These are phyloP conservation scores for Euptelea pleiosperma DNA, from an alignment of 164 flowering plant species.

Conservation along the genomic window DNA sequence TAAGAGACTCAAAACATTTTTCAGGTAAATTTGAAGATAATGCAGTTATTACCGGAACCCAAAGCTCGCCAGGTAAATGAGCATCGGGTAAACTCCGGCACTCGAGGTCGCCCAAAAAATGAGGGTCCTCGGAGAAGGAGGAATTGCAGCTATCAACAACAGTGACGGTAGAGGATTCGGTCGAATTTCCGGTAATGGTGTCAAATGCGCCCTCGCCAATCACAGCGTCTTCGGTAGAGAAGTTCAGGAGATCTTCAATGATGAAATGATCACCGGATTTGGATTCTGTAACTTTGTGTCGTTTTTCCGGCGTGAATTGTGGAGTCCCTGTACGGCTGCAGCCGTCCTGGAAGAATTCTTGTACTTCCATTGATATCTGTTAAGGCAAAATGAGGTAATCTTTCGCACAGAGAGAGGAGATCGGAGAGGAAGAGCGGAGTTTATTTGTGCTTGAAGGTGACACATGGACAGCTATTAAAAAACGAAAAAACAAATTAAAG, in stretches of 20 bases:
- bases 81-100: constrained; percentile 35
- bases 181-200: constrained; percentile 30
- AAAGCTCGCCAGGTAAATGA: constrained; percentile 69
- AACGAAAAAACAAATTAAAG: background rate
- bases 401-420: constrained; percentile 8
- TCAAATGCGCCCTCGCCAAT: constrained; percentile 17
- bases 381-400: too few relatives aligned
- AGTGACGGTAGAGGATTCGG: constrained; percentile 56
- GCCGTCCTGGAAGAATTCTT: constrained; percentile 34
- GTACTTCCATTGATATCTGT: constrained; percentile 36
- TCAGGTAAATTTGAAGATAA: too few relatives aligned
- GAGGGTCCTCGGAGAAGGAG: constrained; percentile 49
- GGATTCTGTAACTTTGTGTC: constrained; percentile 23
- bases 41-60: constrained; percentile 93
- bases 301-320: constrained; percentile 39
- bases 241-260: constrained; percentile 79
- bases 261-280: constrained; percentile 51
- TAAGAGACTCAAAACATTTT: too few relatives aligned
- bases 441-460: constrained; percentile 65
- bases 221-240: constrained; percentile 57
- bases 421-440: constrained; percentile 24
- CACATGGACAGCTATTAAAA: constrained; percentile 52
- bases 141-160: constrained; percentile 66
- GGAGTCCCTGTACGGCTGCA: constrained; percentile 18
- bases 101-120: constrained; percentile 31